Evolutionary conservation across 352 stramenopile genomes (phyloP).

Genomic region (Phytophthora citrophthora): DNA sequence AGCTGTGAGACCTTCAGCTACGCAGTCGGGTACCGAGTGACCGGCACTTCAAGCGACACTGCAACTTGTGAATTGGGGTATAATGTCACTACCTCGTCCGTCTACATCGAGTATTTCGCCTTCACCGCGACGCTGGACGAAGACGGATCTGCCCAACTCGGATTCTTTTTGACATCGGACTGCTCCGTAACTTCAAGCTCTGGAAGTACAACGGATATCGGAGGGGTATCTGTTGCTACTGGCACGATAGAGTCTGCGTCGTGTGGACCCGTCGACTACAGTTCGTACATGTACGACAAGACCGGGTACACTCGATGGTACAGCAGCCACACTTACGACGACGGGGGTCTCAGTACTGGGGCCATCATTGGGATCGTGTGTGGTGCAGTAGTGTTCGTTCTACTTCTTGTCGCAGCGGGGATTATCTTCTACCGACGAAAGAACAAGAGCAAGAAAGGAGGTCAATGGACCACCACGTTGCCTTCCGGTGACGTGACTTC

Average conservation of each 20-base stretch:
- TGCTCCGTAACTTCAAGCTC: background rate
- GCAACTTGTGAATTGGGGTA: background rate
- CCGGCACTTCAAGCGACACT: background rate
- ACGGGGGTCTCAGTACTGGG: slow-evolving; percentile 3
- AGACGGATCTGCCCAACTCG: slow-evolving; percentile 1
- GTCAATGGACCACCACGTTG: slow-evolving; percentile 8
- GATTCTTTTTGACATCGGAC: slow-evolving; percentile 1
- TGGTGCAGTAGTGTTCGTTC: background rate
- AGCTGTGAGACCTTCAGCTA: slow-evolving; percentile 2
- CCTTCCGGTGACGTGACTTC: slow-evolving; percentile 5
- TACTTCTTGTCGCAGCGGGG: background rate
- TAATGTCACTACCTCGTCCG: background rate
- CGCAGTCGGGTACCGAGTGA: background rate
- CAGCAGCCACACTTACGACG: background rate
- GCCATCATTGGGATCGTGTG: slow-evolving; percentile 11
- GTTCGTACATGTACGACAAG: too few species aligned
- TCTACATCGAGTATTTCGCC: background rate
- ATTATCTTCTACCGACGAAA: slow-evolving; percentile 4
- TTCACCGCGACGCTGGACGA: background rate
- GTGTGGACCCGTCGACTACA: too few species aligned
- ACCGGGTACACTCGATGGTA: background rate
- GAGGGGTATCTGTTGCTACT: too few species aligned
- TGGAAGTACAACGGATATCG: too few species aligned
- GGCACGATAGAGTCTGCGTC: too few species aligned
- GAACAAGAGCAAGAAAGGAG: background rate